phyloP scores from a whole-genome alignment of 2,329 filamentous ascomycete genomes.

The Triangularia setosa region DNA sequence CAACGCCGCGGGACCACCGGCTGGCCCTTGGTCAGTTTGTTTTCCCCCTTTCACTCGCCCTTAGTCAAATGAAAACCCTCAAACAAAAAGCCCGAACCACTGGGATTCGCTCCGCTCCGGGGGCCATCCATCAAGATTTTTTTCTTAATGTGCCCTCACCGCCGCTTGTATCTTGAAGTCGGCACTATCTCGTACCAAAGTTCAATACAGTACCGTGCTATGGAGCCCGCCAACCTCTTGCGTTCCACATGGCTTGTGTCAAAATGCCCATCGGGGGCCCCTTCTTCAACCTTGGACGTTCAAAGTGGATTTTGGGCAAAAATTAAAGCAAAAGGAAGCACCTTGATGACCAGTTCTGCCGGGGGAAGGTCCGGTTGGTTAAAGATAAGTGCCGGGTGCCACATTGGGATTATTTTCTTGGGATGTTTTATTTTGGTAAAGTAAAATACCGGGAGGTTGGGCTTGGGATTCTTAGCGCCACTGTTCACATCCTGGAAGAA shows the following conservation, averaged over 20 bases:
- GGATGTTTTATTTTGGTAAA: neutral
- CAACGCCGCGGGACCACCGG: neutral
- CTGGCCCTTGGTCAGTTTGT: neutral
- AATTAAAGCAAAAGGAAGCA: no score
- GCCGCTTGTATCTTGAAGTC: no score
- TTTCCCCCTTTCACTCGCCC: neutral
- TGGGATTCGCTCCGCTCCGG: neutral
- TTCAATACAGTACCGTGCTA: neutral
- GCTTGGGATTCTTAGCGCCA: no score
- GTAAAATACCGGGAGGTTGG: neutral
- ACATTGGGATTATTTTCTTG: neutral
- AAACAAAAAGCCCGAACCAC: neutral
- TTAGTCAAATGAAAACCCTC: neutral
- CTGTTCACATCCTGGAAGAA: no score
- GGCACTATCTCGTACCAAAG: neutral
- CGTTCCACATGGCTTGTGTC: neutral
- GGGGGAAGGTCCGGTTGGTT: neutral
- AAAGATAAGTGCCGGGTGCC: neutral
- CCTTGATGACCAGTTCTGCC: no score
- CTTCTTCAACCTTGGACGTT: no score
- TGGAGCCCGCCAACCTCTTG: neutral
- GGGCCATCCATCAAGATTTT: neutral
- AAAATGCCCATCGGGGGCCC: neutral
- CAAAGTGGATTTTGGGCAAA: no score
- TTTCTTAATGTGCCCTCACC: neutral